Evolutionary conservation across 2,329 filamentous ascomycete species (phyloP).

Genomic region (Uncinocarpus reesii): DNA sequence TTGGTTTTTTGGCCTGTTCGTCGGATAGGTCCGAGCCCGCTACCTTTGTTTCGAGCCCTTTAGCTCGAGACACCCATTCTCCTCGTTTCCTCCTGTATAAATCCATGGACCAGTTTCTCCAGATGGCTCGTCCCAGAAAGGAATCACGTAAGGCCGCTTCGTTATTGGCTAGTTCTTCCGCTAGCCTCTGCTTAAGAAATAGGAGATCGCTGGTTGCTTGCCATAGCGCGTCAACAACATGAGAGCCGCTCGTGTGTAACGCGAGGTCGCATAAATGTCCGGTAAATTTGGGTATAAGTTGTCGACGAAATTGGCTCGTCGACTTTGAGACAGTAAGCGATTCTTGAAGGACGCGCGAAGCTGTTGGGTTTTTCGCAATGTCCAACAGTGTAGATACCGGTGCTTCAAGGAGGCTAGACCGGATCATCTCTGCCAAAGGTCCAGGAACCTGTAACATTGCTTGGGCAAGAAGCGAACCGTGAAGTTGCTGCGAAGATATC

Average conservation of each 20-base stretch:
- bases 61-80: slow-evolving; percentile 55
- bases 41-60: slow-evolving; percentile 34
- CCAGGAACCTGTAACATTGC: slow-evolving; percentile 67
- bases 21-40: slow-evolving; percentile 14
- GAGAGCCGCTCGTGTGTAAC: slow-evolving; percentile 52
- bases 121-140: slow-evolving; percentile 55
- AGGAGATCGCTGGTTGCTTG: slow-evolving; percentile 52
- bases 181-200: slow-evolving; percentile 58
- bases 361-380: slow-evolving; percentile 53
- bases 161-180: slow-evolving; percentile 50
- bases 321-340: slow-evolving; percentile 48
- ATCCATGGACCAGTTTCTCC: slow-evolving; percentile 67
- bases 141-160: slow-evolving; percentile 55
- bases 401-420: slow-evolving; percentile 57
- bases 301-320: slow-evolving; percentile 48
- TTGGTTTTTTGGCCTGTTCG: slow-evolving; percentile 28
- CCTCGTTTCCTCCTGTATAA: slow-evolving; percentile 52
- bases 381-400: slow-evolving; percentile 47
- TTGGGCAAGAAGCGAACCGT: slow-evolving; percentile 73
- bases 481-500: slow-evolving; percentile 47
- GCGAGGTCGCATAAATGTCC: slow-evolving; percentile 52
- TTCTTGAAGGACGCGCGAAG: slow-evolving; percentile 55
- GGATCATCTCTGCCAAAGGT: slow-evolving; percentile 57
- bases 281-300: slow-evolving; percentile 54
- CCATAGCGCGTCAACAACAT: slow-evolving; percentile 59